Conservation (phyloP, 345 rosid genomes). For the Lepidium aucheri region DNA sequence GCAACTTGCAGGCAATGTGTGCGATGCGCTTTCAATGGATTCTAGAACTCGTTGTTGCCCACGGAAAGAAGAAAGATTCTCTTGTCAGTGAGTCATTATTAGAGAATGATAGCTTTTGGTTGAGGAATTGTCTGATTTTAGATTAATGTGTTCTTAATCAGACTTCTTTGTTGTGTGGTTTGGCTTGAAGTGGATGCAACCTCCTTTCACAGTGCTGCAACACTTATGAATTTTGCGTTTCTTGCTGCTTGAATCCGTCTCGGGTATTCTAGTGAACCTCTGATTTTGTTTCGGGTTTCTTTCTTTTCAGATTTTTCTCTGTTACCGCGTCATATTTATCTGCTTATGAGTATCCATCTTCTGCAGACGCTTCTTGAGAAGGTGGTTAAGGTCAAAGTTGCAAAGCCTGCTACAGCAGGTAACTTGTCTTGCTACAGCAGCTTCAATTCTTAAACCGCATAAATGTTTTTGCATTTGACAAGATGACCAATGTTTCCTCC, state of each 20-base stretch:
- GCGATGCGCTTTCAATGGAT: slow-evolving; percentile 75
- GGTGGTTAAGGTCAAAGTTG: slow-evolving; percentile 53
- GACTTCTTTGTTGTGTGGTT: slow-evolving; percentile 1
- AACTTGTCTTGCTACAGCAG: neutral
- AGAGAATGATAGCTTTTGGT: neutral
- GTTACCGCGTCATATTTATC: slow-evolving; percentile 6
- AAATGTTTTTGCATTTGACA: neutral
- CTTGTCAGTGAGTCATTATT: slow-evolving; percentile 80
- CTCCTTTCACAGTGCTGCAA: slow-evolving; percentile 70
- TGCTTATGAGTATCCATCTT: slow-evolving; percentile 15
- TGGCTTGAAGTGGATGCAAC: slow-evolving; percentile 64
- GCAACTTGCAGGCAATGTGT: slow-evolving; percentile 58
- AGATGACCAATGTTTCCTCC: neutral
- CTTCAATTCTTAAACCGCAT: neutral
- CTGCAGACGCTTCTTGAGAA: slow-evolving; percentile 55
- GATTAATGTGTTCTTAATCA: neutral
- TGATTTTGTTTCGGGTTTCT: slow-evolving; percentile 1
- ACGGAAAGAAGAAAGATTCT: slow-evolving; percentile 65
- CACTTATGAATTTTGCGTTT: slow-evolving; percentile 86
- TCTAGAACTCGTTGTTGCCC: slow-evolving; percentile 78
- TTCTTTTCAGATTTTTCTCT: neutral
- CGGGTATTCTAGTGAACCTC: slow-evolving; percentile 34
- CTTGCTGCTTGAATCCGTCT: slow-evolving; percentile 79
- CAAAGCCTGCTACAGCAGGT: slow-evolving; percentile 90
- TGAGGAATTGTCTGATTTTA: neutral